phyloP scores from a whole-genome alignment of 169 alveolate species.

The Plasmodium knowlesi region DNA sequence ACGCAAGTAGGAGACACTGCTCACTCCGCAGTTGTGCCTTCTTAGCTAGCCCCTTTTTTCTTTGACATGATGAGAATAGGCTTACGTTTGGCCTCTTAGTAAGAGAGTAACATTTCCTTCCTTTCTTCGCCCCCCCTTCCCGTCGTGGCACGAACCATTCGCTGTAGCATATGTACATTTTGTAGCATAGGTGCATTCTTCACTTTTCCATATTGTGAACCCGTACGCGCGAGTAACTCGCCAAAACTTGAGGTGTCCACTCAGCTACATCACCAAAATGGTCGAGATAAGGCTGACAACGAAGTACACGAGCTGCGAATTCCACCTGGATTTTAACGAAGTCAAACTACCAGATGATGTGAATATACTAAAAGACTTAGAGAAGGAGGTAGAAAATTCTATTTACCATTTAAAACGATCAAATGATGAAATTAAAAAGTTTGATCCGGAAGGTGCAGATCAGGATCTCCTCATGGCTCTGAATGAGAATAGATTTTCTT shows the following conservation, averaged over 20 bases:
- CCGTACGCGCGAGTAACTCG: background rate
- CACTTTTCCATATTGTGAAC: too few species aligned
- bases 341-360: slow-evolving; percentile 62
- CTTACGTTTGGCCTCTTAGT: background rate
- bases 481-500: slow-evolving; percentile 61
- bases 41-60: background rate
- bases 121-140: too few species aligned
- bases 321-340: slow-evolving; percentile 51
- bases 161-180: background rate
- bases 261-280: background rate
- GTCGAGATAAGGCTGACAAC: slow-evolving; percentile 50
- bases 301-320: slow-evolving; percentile 32
- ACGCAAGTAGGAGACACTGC: background rate
- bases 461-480: slow-evolving; percentile 55
- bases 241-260: background rate
- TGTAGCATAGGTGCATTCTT: background rate
- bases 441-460: slow-evolving; percentile 52
- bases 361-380: slow-evolving; percentile 50
- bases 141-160: background rate
- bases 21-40: background rate
- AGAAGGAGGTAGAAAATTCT: slow-evolving; percentile 52
- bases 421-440: slow-evolving; percentile 59
- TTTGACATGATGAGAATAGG: background rate
- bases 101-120: too few species aligned
- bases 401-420: slow-evolving; percentile 62